A percentile compares a stretch with the other conserved stretches of the same genome.
These are phyloP conservation scores for Trichoderma cornu-damae DNA, from an alignment of 2,329 filamentous ascomycete genomes.

Conservation along the genomic window DNA sequence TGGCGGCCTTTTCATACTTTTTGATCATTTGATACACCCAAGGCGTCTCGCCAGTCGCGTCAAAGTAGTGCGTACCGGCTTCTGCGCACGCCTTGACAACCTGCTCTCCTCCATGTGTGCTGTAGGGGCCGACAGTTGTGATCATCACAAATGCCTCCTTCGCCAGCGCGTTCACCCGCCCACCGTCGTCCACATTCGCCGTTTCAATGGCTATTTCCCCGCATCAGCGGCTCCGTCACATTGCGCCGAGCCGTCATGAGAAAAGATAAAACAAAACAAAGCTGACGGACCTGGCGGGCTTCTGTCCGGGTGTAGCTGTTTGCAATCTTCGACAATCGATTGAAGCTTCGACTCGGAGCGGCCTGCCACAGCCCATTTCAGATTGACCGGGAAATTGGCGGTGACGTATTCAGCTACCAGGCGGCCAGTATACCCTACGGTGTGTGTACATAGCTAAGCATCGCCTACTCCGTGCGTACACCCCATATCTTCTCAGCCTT, in stretches of 20 bases:
- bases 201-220: constrained; percentile 47
- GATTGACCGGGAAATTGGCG: constrained; percentile 62
- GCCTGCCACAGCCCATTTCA: constrained; percentile 85
- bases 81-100: constrained; percentile 58
- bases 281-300: constrained; percentile 56
- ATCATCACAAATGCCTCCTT: constrained; percentile 54
- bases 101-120: constrained; percentile 52
- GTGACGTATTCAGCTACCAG: constrained; percentile 71
- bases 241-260: accelerated
- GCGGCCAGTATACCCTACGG: constrained; percentile 75
- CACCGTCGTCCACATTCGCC: constrained; percentile 42
- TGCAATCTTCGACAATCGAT: constrained; percentile 60
- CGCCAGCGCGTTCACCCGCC: constrained; percentile 44
- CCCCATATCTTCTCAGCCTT: background rate
- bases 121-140: constrained; percentile 56
- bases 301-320: constrained; percentile 63
- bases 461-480: background rate
- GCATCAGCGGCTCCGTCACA: background rate
- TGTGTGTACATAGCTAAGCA: background rate
- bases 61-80: constrained; percentile 59
- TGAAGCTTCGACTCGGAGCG: constrained; percentile 73
- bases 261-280: no score
- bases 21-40: constrained; percentile 56
- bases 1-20: constrained; percentile 51
- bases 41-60: constrained; percentile 56